These are phyloP conservation scores for Sphaceloma murrayae DNA, from an alignment of 2,329 filamentous ascomycete species.

Conservation along the genomic window DNA sequence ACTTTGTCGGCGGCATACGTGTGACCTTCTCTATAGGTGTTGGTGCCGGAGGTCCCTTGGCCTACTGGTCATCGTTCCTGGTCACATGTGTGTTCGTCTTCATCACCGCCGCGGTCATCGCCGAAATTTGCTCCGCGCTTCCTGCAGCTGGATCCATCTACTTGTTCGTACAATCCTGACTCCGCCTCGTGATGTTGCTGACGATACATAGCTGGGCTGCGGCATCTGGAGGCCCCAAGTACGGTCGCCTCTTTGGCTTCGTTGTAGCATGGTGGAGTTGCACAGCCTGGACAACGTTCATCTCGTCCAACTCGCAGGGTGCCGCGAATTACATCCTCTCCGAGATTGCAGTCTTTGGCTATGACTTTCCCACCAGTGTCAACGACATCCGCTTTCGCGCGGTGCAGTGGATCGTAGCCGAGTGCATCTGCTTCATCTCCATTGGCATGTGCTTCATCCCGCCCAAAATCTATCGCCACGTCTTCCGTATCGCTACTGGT, in stretches of 20 bases:
- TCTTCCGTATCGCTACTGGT: conserved; percentile 43
- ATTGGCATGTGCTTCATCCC: conserved; percentile 33
- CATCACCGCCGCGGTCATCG: conserved; percentile 51
- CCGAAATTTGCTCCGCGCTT: conserved; percentile 51
- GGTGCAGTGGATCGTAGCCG: conserved; percentile 51
- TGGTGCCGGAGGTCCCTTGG: conserved; percentile 50
- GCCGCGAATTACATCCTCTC: conserved; percentile 33
- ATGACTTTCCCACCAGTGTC: conserved; percentile 46
- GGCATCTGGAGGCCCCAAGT: conserved; percentile 47
- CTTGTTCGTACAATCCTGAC: conserved; percentile 25
- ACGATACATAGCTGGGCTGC: conserved; percentile 42
- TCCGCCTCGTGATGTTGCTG: too few relatives aligned
- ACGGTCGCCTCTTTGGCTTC: conserved; percentile 48
- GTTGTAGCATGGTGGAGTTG: conserved; percentile 57
- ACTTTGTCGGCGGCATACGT: conserved; percentile 51
- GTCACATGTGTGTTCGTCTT: conserved; percentile 52
- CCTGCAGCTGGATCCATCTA: conserved; percentile 52
- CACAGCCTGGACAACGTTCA: conserved; percentile 49
- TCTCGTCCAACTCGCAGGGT: conserved; percentile 29
- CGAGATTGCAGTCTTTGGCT: conserved; percentile 49
- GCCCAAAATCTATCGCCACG: conserved; percentile 36
- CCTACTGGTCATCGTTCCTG: conserved; percentile 54
- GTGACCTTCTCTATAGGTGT: conserved; percentile 55
- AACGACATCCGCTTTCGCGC: conserved; percentile 49
- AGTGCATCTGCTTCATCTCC: conserved; percentile 34